Base-by-base conservation (phyloP, 768 basidiomycete genomes). In the Daedaleopsis nitida region DNA sequence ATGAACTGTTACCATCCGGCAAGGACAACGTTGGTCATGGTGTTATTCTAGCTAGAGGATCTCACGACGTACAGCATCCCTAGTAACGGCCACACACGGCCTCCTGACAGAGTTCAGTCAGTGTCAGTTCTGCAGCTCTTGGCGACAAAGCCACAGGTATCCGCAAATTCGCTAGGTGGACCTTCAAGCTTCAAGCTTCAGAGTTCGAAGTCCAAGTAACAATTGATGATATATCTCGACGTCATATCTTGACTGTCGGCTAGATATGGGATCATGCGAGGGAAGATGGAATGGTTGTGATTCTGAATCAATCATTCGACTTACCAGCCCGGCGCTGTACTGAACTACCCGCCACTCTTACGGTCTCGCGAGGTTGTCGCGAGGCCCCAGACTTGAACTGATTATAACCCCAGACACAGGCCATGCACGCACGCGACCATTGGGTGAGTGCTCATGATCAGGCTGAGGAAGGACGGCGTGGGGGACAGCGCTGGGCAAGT, bases 1-100 rank as follows among this genome's bases (percentile, higher is more conserved):
- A 23, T 39, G 21, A 35, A 60, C 37, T 52, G 55, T 52, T 48
- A 57, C 57, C 55, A 57, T 52, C 52, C 34, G 37, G 16, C n/a
- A 44, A 37, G 24, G 37, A 21, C 35, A 38, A 38, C 35, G 21
- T 32, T 32, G 27, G 27, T 34, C 60, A 6, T 23, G 23, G 13
- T 49, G 17, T 17, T 42, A 17, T 42, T 42, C 39, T 42, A 13
- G 27, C 21, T 49, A 23, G 19, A 24, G 21, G 7, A 24, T 49
- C 47, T 24, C 47, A 49, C 47, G 47, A 49, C 47, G 27, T 49
- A 49, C 47, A 49, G 23, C 21, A 24, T 21, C 47, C 23, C 23
- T 24, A 24, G 21, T 24, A 9, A 49, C 47, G 45, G 14, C 23
- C 23, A 27, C 19, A 49, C 47, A 49, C 19, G 47, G 47, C 39